A percentile compares a stretch with the other conserved stretches of the same genome.
Conservation (phyloP, 2,329 filamentous ascomycete species). For the Aureobasidium melanogenum region DNA sequence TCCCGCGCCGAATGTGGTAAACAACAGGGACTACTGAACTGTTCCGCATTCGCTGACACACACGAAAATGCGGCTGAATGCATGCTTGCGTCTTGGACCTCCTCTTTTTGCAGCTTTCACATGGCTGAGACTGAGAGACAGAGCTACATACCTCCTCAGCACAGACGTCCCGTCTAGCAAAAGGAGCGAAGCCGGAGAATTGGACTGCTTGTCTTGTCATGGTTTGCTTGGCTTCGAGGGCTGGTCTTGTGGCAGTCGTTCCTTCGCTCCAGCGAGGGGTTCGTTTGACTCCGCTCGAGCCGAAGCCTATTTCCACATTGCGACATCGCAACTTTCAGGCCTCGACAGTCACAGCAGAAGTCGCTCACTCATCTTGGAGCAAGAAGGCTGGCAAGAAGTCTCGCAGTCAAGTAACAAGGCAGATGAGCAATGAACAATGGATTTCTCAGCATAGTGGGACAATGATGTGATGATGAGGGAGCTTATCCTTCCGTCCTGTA, state of each 20-base stretch:
- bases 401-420: neutral
- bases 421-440: neutral
- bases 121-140: neutral
- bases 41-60: slow-evolving; percentile 7
- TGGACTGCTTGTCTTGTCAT: neutral
- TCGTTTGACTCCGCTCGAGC: neutral
- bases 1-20: slow-evolving; percentile 3
- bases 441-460: neutral
- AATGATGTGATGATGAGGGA: neutral
- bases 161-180: neutral
- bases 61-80: slow-evolving; percentile 1
- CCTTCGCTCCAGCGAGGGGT: neutral
- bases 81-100: neutral
- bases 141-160: neutral
- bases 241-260: neutral
- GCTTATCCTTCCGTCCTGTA: neutral
- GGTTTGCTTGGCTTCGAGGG: neutral
- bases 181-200: neutral
- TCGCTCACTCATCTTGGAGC: neutral
- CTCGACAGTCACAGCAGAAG: neutral
- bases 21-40: neutral
- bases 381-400: neutral
- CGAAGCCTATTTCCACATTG: neutral
- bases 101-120: neutral
- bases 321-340: neutral